Percentiles rank a stretch among this genome's conserved stretches.
Evolutionary conservation across 352 stramenopile species (phyloP).

Genomic region (Globisporangium polare): DNA sequence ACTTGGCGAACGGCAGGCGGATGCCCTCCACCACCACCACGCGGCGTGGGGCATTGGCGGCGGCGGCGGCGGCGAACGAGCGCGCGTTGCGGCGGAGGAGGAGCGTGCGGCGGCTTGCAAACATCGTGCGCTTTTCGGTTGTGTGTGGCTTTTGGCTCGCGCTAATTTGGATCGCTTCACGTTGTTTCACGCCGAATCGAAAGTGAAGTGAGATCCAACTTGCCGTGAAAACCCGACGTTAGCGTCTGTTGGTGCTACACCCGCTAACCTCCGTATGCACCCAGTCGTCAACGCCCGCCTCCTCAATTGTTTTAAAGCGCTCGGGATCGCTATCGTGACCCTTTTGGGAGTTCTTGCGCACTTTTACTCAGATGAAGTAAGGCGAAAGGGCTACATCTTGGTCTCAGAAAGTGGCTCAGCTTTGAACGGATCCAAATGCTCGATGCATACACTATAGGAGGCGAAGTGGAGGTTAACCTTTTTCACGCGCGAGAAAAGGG

Average conservation of each 20-base stretch:
- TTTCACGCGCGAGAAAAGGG: not conserved
- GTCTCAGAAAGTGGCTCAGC: too few species aligned
- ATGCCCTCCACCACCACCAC: slow-evolving; percentile 94
- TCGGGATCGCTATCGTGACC: too few species aligned
- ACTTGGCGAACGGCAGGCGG: slow-evolving; percentile 95
- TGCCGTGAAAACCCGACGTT: slow-evolving; percentile 1
- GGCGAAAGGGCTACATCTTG: too few species aligned
- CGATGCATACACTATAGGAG: too few species aligned
- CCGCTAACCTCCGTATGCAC: too few species aligned
- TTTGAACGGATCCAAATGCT: too few species aligned
- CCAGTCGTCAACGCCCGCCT: too few species aligned
- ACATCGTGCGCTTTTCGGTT: slow-evolving; percentile 23
- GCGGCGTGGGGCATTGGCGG: slow-evolving; percentile 37
- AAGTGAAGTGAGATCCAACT: slow-evolving; percentile 7
- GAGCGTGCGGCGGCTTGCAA: slow-evolving; percentile 20
- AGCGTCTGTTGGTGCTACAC: too few species aligned
- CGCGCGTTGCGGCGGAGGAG: slow-evolving; percentile 34
- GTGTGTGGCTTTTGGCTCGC: not conserved
- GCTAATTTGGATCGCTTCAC: not conserved
- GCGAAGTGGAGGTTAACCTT: not conserved
- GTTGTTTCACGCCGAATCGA: not conserved
- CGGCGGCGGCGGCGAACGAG: slow-evolving; percentile 33
- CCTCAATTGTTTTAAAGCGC: too few species aligned
- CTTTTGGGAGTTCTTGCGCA: too few species aligned
- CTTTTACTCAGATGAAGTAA: too few species aligned